Evolutionary conservation across 2,329 filamentous ascomycete species (phyloP).

Genomic region (Phaeosphaeria sp.): DNA sequence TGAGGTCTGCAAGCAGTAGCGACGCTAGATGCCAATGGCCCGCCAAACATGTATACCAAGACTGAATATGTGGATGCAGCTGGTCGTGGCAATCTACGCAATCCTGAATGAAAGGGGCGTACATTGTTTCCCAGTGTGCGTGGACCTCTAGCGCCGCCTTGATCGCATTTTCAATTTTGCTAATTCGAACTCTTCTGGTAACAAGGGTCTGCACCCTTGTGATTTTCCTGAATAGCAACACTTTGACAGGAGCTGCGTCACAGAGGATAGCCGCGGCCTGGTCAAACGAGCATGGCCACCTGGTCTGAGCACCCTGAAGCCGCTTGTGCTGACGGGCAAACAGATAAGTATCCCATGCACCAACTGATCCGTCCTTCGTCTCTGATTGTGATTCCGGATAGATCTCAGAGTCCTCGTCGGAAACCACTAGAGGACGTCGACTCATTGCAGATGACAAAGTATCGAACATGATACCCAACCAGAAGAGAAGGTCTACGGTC

Average conservation of each 20-base stretch:
- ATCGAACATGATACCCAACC: constrained; percentile 66
- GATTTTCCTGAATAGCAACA: constrained; percentile 64
- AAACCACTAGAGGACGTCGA: constrained; percentile 53
- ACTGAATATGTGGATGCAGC: constrained; percentile 62
- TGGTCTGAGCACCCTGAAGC: constrained; percentile 28
- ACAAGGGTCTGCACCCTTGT: constrained; percentile 62
- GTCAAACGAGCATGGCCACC: constrained; percentile 64
- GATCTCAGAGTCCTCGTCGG: constrained; percentile 55
- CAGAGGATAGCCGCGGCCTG: constrained; percentile 58
- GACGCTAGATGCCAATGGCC: constrained; percentile 66
- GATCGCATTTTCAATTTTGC: constrained; percentile 58
- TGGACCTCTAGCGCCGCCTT: constrained; percentile 58
- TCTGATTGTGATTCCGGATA: constrained; percentile 17
- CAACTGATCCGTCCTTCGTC: background rate
- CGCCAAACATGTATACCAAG: constrained; percentile 65
- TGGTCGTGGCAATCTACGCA: constrained; percentile 58
- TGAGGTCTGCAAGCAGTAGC: constrained; percentile 61
- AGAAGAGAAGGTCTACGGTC: constrained; percentile 63
- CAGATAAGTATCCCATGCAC: constrained; percentile 50
- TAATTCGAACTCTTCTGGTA: constrained; percentile 46
- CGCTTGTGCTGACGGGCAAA: constrained; percentile 40
- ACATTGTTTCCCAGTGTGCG: constrained; percentile 62
- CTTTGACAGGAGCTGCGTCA: constrained; percentile 64
- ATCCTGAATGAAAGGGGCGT: constrained; percentile 60
- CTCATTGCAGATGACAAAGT: constrained; percentile 63